Conservation (phyloP, 2,329 filamentous ascomycete genomes). For the Calonectria multiphialidica region DNA sequence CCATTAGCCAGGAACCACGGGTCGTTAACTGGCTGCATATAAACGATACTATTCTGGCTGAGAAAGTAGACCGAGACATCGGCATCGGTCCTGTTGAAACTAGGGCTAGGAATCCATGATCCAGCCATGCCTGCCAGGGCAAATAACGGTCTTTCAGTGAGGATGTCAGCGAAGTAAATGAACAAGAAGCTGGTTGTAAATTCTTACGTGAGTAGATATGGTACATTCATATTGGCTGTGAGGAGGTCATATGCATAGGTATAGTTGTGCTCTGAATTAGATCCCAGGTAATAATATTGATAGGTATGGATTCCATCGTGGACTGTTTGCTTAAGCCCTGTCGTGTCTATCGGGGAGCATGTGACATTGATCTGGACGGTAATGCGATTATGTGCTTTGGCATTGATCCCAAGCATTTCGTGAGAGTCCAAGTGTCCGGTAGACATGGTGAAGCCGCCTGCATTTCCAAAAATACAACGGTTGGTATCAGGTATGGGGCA, state of each 20-base stretch:
- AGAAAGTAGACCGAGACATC: background rate
- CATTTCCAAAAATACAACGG: background rate
- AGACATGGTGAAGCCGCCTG: background rate
- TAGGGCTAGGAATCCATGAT: background rate
- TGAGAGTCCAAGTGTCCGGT: background rate
- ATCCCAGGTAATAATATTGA: background rate
- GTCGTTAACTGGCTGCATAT: background rate
- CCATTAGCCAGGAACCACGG: slow-evolving; percentile 1
- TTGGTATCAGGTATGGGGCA: background rate
- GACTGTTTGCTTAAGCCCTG: background rate
- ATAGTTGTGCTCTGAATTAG: background rate
- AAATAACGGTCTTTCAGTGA: background rate
- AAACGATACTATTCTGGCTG: background rate
- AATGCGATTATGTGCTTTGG: background rate
- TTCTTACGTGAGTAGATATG: background rate
- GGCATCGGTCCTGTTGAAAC: background rate
- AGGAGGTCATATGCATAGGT: background rate
- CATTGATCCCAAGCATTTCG: background rate
- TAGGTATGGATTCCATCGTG: background rate
- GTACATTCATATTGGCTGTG: background rate
- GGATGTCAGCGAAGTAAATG: too few relatives aligned
- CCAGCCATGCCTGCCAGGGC: background rate
- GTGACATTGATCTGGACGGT: background rate
- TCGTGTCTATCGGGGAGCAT: background rate
- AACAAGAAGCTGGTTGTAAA: background rate